Percentiles rank a stretch among this genome's conserved stretches.
phyloP scores from a whole-genome alignment of 768 basidiomycete genomes.

The Serendipita sp. region DNA sequence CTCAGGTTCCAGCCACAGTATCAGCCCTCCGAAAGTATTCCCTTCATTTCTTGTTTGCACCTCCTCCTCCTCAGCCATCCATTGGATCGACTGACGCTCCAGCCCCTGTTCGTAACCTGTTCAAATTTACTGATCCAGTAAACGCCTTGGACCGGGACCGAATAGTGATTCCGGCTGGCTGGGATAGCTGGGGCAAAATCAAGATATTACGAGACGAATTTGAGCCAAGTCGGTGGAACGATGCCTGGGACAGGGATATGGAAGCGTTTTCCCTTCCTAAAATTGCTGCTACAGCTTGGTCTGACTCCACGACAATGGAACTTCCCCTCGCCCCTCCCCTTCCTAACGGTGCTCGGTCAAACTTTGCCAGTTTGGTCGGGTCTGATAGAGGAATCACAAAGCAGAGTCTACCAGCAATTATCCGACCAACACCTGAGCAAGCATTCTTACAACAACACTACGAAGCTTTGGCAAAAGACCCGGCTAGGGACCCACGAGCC shows the following conservation, averaged over 20 bases:
- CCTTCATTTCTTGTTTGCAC: conserved; percentile 63
- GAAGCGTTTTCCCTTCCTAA: conserved; percentile 10
- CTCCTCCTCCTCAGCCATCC: conserved; percentile 39
- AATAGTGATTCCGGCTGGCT: conserved; percentile 83
- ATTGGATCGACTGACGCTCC: conserved; percentile 20
- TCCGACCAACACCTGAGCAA: conserved; percentile 75
- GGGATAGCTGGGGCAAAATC: conserved; percentile 98
- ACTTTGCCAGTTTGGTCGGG: background rate
- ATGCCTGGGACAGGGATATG: conserved; percentile 63
- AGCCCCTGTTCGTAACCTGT: conserved; percentile 52
- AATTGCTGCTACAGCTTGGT: background rate
- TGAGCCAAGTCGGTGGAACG: conserved; percentile 63
- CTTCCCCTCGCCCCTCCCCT: background rate
- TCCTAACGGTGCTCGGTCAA: background rate
- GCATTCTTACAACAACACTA: conserved; percentile 81
- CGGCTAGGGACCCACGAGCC: conserved; percentile 75
- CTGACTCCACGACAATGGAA: background rate
- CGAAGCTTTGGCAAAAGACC: conserved; percentile 79
- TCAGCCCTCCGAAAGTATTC: conserved; percentile 66
- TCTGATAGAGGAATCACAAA: conserved; percentile 24
- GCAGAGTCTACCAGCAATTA: conserved; percentile 54
- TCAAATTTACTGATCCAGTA: conserved; percentile 73
- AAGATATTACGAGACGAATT: conserved; percentile 79
- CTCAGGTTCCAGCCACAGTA: conserved; percentile 58
- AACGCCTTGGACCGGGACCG: conserved; percentile 88